phyloP scores from a whole-genome alignment of 139 green algal species.

The Parachlorella kessleri region DNA sequence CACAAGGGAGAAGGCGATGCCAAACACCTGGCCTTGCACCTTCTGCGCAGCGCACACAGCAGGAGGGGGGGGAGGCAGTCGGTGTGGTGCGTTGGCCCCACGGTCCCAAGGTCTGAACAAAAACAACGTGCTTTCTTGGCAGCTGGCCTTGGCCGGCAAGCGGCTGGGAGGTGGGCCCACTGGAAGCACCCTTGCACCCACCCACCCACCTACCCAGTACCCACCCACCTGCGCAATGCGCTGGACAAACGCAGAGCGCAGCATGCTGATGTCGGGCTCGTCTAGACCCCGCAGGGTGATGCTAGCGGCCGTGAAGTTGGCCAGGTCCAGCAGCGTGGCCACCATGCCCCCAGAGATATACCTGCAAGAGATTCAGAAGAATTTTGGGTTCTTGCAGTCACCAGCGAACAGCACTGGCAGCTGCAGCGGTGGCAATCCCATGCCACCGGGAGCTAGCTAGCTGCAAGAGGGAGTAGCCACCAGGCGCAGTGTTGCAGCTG shows the following conservation, averaged over 20 bases:
- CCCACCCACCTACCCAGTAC: background rate
- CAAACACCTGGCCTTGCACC: slow-evolving; percentile 39
- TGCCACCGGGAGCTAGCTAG: background rate
- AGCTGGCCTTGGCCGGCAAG: too few species aligned
- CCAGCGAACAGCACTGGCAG: too few species aligned
- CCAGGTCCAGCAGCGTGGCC: slow-evolving; percentile 62
- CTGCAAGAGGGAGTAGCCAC: slow-evolving; percentile 42
- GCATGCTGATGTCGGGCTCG: slow-evolving; percentile 40
- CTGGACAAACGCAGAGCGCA: slow-evolving; percentile 35
- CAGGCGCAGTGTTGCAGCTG: too few species aligned
- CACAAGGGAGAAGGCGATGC: slow-evolving; percentile 49
- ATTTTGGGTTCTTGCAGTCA: too few species aligned
- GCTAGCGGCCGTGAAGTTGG: slow-evolving; percentile 74
- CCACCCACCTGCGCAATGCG: slow-evolving; percentile 10
- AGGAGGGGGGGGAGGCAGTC: background rate
- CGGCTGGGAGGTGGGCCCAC: too few species aligned
- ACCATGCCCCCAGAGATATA: slow-evolving; percentile 30
- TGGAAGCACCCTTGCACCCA: too few species aligned
- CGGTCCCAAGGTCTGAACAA: too few species aligned
- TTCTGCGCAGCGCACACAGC: background rate
- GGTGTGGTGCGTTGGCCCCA: too few species aligned
- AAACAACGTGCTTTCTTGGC: too few species aligned
- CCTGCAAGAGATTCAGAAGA: too few species aligned
- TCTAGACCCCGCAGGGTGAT: slow-evolving; percentile 67
- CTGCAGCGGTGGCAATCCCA: background rate